Evolutionary conservation across 176 grass and related monocot species (phyloP).

Genomic region (Lolium multiflorum): DNA sequence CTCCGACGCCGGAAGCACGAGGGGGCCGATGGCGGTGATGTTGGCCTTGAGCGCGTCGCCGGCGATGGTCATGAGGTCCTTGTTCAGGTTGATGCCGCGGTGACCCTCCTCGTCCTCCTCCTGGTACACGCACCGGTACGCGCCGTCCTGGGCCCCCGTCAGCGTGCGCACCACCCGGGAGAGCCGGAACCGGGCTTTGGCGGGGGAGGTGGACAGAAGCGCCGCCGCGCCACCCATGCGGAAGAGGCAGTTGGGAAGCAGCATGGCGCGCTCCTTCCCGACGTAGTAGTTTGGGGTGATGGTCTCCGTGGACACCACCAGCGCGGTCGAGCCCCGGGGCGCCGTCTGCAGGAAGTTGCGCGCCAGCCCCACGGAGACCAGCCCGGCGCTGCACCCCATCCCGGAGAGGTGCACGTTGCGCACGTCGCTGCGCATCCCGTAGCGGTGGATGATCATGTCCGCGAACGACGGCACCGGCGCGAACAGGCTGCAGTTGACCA

Average conservation of each 20-base stretch:
- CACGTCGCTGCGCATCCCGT: conserved; percentile 65
- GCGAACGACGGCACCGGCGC: conserved; percentile 66
- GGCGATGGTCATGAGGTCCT: conserved; percentile 84
- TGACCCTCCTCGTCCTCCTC: conserved; percentile 68
- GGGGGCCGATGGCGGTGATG: conserved; percentile 69
- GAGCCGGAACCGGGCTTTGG: conserved; percentile 60
- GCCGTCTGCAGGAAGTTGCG: conserved; percentile 59
- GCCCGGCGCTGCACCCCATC: conserved; percentile 76
- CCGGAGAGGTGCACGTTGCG: conserved; percentile 70
- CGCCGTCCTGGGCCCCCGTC: conserved; percentile 63
- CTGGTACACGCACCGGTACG: conserved; percentile 82
- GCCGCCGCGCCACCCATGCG: conserved; percentile 72
- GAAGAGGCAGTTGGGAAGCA: conserved; percentile 84
- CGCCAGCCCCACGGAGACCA: conserved; percentile 60
- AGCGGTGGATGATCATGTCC: conserved; percentile 68
- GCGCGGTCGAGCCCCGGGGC: conserved; percentile 45
- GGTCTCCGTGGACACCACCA: conserved; percentile 82
- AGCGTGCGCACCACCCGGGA: conserved; percentile 76
- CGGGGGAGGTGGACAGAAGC: conserved; percentile 58
- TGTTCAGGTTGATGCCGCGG: conserved; percentile 68
- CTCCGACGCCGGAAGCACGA: conserved; percentile 75
- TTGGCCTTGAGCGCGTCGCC: conserved; percentile 78
- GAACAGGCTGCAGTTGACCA: conserved; percentile 95
- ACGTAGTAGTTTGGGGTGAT: conserved; percentile 88
- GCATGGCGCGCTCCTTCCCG: conserved; percentile 81